These are phyloP conservation scores for Mycena leptocephala DNA, from an alignment of 768 basidiomycete species.

Conservation along the genomic window DNA sequence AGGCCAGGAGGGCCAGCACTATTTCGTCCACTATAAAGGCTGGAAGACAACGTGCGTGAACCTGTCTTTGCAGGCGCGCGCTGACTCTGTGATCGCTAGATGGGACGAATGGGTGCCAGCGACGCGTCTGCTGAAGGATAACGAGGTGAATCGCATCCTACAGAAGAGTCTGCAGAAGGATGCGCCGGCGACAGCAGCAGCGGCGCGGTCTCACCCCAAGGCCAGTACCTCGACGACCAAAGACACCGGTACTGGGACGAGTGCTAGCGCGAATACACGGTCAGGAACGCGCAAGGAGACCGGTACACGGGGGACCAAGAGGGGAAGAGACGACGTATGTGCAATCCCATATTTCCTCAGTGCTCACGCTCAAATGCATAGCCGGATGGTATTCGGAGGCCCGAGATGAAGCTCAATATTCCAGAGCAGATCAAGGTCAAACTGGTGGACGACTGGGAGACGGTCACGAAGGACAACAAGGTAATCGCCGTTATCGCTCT, in stretches of 20 bases:
- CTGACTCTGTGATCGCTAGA: slow-evolving; percentile 55
- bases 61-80: background rate
- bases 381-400: slow-evolving; percentile 81
- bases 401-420: slow-evolving; percentile 92
- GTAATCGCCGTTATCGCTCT: slow-evolving; percentile 54
- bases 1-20: slow-evolving; percentile 82
- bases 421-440: slow-evolving; percentile 93
- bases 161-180: slow-evolving; percentile 78
- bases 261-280: slow-evolving; percentile 43
- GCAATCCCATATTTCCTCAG: slow-evolving; percentile 7
- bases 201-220: slow-evolving; percentile 35
- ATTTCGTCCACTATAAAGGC: slow-evolving; percentile 98
- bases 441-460: slow-evolving; percentile 98
- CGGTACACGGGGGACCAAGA: slow-evolving; percentile 76
- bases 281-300: slow-evolving; percentile 66
- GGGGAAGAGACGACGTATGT: slow-evolving; percentile 82
- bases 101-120: slow-evolving; percentile 99
- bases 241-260: slow-evolving; percentile 38
- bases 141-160: slow-evolving; percentile 83
- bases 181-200: slow-evolving; percentile 41
- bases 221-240: slow-evolving; percentile 46
- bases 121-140: slow-evolving; percentile 85
- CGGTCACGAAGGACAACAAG: slow-evolving; percentile 95
- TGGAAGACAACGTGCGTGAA: slow-evolving; percentile 94
- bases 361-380: background rate